phyloP scores from a whole-genome alignment of 305 asterid species.

The Caryopteris hybrid region DNA sequence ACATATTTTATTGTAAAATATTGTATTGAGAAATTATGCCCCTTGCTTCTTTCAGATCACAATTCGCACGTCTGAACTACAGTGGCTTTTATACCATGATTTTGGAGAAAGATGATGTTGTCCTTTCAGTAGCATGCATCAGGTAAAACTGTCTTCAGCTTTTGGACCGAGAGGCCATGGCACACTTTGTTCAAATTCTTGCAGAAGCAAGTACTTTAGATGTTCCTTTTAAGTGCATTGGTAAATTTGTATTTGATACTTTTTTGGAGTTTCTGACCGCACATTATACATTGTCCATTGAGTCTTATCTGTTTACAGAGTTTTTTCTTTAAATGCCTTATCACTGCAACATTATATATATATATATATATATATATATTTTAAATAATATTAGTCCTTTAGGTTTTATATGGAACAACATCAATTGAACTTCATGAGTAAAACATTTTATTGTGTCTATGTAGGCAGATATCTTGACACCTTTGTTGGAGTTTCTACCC shows the following conservation, averaged over 20 bases:
- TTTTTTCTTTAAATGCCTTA: too few relatives aligned
- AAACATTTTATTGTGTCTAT: background rate
- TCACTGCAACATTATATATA: too few relatives aligned
- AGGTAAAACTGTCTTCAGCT: constrained; percentile 40
- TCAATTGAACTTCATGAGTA: background rate
- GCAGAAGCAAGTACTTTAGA: too few relatives aligned
- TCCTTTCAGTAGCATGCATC: constrained; percentile 72
- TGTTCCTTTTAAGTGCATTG: too few relatives aligned
- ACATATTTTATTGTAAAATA: background rate
- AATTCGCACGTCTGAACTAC: constrained; percentile 74
- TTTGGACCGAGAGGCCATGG: too few relatives aligned
- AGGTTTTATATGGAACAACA: background rate
- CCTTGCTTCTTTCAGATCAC: constrained; percentile 59
- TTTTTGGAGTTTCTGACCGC: too few relatives aligned
- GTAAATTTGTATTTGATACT: too few relatives aligned
- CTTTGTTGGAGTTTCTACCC: background rate
- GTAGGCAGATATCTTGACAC: background rate
- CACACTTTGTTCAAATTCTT: too few relatives aligned
- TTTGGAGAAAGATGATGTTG: constrained; percentile 72
- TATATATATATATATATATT: too few relatives aligned
- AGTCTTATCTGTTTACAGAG: too few relatives aligned
- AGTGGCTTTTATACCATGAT: constrained; percentile 68
- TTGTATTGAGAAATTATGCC: constrained; percentile 19
- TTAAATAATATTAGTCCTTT: too few relatives aligned
- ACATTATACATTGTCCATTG: too few relatives aligned